Percentiles rank a stretch among this genome's conserved stretches.
These are phyloP conservation scores for Elaeis oleifera DNA, from an alignment of 202 grass and related monocot species.

Conservation along the genomic window DNA sequence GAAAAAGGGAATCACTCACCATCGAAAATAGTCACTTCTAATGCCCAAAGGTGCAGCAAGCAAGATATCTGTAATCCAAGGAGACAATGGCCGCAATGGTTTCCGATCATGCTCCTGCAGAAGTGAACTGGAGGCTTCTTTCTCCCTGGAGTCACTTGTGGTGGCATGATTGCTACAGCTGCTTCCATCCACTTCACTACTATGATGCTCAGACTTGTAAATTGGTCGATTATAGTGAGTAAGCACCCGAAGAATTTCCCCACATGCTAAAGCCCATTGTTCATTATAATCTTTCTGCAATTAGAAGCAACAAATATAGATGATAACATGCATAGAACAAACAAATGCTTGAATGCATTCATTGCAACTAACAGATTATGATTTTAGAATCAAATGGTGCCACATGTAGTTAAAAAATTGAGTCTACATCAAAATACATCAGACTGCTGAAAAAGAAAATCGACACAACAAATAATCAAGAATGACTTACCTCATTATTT, in stretches of 20 bases:
- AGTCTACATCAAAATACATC: no score
- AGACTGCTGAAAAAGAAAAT: no score
- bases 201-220: conserved; percentile 59
- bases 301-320: conserved; percentile 1
- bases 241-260: conserved; percentile 95
- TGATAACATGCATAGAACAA: no score
- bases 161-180: conserved; percentile 40
- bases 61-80: conserved; percentile 98
- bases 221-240: conserved; percentile 99
- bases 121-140: conserved; percentile 40
- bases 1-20: conserved; percentile 33
- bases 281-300: conserved; percentile 91
- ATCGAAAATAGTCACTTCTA: conserved; percentile 99
- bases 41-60: conserved; percentile 92
- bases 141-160: conserved; percentile 46
- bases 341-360: no score
- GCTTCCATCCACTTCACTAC: conserved; percentile 48
- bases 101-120: conserved; percentile 74
- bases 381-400: no score
- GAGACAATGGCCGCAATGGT: conserved; percentile 69
- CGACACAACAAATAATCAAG: not conserved
- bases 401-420: no score
- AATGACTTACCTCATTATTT: conserved; percentile 65
- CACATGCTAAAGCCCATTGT: conserved; percentile 98
- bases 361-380: no score